A percentile compares a stretch with the other conserved stretches of the same genome.
phyloP scores from a whole-genome alignment of 306 rosid species.

The Dryas alaskensis region DNA sequence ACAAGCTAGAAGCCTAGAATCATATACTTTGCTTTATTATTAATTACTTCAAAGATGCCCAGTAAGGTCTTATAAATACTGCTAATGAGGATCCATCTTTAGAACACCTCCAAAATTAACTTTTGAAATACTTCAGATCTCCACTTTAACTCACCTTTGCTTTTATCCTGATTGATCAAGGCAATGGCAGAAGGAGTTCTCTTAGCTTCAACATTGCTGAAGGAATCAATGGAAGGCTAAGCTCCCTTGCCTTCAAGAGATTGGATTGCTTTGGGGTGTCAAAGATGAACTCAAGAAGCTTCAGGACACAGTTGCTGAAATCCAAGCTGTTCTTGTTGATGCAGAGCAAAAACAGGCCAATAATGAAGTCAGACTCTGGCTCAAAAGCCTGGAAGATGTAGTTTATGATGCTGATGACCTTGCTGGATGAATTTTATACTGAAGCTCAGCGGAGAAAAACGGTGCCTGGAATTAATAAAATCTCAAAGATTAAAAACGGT shows the following conservation, averaged over 20 bases:
- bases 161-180: too few species aligned
- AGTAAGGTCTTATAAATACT: too few species aligned
- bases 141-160: too few species aligned
- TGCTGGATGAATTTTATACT: constrained; percentile 28
- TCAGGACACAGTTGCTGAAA: background rate
- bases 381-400: constrained; percentile 18
- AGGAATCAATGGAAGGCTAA: background rate
- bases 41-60: too few species aligned
- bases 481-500: background rate
- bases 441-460: constrained; percentile 23
- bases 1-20: too few species aligned
- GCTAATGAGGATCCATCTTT: too few species aligned
- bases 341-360: constrained; percentile 26
- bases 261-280: constrained; percentile 1
- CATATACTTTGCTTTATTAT: too few species aligned
- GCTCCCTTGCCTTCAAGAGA: background rate
- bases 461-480: background rate
- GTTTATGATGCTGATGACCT: constrained; percentile 27
- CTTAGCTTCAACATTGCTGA: background rate
- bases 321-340: constrained; percentile 24
- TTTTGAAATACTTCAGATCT: too few species aligned
- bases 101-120: too few species aligned
- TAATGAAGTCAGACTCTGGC: constrained; percentile 19
- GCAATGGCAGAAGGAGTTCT: constrained; percentile 10
- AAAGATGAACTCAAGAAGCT: constrained; percentile 15